Evolutionary conservation across 116 monocot genomes (phyloP), one percentile per base, ranked within the genome.

Genomic region (Zostera marina): DNA sequence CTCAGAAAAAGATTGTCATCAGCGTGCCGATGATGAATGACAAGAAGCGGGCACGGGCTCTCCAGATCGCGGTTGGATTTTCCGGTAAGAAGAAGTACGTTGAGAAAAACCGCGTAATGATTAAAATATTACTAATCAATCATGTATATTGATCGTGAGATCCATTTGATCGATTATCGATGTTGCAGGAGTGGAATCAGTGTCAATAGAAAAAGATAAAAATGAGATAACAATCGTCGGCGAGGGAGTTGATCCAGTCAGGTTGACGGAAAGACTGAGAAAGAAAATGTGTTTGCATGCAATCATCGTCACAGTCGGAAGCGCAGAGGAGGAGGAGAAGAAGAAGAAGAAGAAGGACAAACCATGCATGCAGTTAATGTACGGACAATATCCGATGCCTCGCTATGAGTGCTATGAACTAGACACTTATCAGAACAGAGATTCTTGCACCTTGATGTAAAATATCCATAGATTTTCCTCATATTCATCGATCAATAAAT

Each of bases 1-100:
- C 32, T 51, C 56, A 73, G 73, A 22, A 67, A 73, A 67, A 56
- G 63, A 23, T 67, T 21, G 73, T 73, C 15, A 24, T 73, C 55
- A 63, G 43, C 47, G 25, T 67, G 9, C 10, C 44, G 0, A 67
- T 73, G 67, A 22, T 43, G 25, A 57, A 63, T 12, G 56, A 56
- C 11, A 73, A 68, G 67, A 63, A 45, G 47, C 61, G 58, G 3
- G 24, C 63, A n/a, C 62, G 67, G 40, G 68, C 57, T 32, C 38
- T 73, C 6, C 24, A 63, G 20, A 42, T 9, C 3, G 63, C n/a
- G 3, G 73, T 56, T 7, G 56, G 57, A 14, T 49, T 63, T 1
- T 57, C 54, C 14, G 66, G 73, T 53, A 53, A 53, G 40, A 32
- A n/a, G 24, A 57, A 57, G 14, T 11, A 3, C 9, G 2, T 56